Conservation (phyloP, 208 protist species). For the Leishmania aethiopica region DNA sequence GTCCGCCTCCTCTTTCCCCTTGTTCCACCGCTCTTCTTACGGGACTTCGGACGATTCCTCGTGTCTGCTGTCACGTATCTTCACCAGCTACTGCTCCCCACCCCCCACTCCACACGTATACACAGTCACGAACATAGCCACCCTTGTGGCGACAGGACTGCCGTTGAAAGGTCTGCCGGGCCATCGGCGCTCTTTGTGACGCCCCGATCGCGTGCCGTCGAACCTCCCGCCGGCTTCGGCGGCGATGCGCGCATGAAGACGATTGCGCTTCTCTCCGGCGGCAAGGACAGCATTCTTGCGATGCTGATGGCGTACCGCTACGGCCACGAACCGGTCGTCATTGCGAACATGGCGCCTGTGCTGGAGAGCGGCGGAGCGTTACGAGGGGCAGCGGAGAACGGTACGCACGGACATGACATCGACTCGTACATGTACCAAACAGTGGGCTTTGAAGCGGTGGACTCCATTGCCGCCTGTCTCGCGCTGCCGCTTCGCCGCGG, state of each 20-base stretch:
- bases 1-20: no score
- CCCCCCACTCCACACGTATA: neutral
- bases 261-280: conserved; percentile 96
- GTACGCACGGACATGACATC: conserved; percentile 85
- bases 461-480: conserved; percentile 89
- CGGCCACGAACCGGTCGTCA: conserved; percentile 95
- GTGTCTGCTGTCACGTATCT: neutral
- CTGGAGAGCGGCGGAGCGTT: neutral
- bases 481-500: conserved; percentile 92
- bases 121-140: no score
- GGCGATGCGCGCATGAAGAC: conserved; percentile 89
- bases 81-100: neutral
- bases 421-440: conserved; percentile 99
- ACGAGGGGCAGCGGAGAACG: conserved; percentile 1
- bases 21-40: neutral
- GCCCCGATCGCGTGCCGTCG: neutral
- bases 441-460: conserved; percentile 95
- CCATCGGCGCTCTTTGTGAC: neutral
- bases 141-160: no score
- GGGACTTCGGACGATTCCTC: neutral
- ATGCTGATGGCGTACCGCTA: conserved; percentile 94
- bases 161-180: neutral
- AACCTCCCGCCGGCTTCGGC: no score
- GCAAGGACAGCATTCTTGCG: conserved; percentile 97
- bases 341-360: conserved; percentile 94